phyloP scores from a whole-genome alignment of 495 filamentous ascomycete genomes.

The Penicillium roqueforti region DNA sequence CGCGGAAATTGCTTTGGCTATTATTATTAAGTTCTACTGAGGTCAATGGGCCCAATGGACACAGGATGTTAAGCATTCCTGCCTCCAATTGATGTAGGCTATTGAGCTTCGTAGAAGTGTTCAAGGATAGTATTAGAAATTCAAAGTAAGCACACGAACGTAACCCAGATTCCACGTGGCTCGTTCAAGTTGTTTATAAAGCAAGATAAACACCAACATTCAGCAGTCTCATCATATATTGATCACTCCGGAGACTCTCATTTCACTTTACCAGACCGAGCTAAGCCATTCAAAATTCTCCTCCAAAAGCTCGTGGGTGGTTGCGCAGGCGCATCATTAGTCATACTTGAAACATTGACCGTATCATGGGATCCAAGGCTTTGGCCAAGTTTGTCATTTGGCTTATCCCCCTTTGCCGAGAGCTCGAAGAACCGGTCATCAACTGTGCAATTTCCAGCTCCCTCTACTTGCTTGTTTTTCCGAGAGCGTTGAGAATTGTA shows the following conservation, averaged over 20 bases:
- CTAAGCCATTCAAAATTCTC: not conserved
- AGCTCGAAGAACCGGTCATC: not conserved
- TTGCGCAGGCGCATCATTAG: not conserved
- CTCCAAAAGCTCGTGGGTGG: not conserved
- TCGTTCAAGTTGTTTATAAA: not conserved
- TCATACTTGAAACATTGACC: not conserved
- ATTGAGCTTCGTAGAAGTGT: too few relatives aligned
- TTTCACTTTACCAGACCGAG: not conserved
- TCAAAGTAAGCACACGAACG: too few relatives aligned
- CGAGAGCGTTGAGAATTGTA: too few relatives aligned
- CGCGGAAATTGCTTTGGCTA: too few relatives aligned
- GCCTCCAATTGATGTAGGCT: too few relatives aligned
- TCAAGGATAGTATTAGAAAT: too few relatives aligned
- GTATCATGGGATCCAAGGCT: not conserved
- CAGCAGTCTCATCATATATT: too few relatives aligned
- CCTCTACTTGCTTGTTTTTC: too few relatives aligned
- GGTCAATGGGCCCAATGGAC: too few relatives aligned
- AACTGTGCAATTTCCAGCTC: too few relatives aligned
- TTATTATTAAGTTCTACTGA: too few relatives aligned
- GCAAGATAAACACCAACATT: not conserved
- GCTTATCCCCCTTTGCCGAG: not conserved
- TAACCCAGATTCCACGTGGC: not conserved
- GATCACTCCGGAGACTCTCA: not conserved
- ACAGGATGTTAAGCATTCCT: too few relatives aligned
- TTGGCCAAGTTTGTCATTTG: slow-evolving; percentile 4